phyloP scores from a whole-genome alignment of 2,329 filamentous ascomycete species.

The Aspergillus aculeatinus region DNA sequence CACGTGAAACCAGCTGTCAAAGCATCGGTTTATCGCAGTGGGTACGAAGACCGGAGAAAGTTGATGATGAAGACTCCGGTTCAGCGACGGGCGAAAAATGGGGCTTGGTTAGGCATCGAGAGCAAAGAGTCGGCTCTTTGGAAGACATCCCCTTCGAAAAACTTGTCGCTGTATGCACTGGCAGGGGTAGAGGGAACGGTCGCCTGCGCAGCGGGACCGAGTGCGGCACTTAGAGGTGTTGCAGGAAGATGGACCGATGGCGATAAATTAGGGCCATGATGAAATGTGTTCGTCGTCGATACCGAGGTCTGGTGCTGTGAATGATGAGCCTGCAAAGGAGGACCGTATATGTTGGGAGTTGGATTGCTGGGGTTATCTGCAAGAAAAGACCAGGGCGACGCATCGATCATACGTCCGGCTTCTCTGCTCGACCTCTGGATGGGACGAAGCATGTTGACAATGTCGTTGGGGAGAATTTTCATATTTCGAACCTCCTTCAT shows the following conservation, averaged over 20 bases:
- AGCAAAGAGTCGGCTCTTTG: slow-evolving; percentile 50
- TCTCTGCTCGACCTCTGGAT: slow-evolving; percentile 83
- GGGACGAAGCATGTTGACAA: slow-evolving; percentile 71
- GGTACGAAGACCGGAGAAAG: slow-evolving; percentile 28
- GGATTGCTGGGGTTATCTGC: slow-evolving; percentile 40
- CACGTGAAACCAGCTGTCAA: not conserved
- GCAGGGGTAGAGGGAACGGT: slow-evolving; percentile 68
- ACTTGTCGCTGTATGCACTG: slow-evolving; percentile 49
- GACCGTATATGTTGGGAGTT: slow-evolving; percentile 35
- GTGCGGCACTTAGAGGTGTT: slow-evolving; percentile 82
- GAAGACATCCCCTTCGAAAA: slow-evolving; percentile 51
- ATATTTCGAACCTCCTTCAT: slow-evolving; percentile 48
- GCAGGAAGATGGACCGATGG: slow-evolving; percentile 66
- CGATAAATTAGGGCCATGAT: slow-evolving; percentile 31
- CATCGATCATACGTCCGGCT: slow-evolving; percentile 69
- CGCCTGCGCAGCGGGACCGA: slow-evolving; percentile 86
- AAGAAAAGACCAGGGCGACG: slow-evolving; percentile 62
- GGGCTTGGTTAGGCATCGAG: slow-evolving; percentile 44
- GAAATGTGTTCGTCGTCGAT: slow-evolving; percentile 30
- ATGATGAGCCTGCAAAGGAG: slow-evolving; percentile 34
- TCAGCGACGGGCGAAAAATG: slow-evolving; percentile 43
- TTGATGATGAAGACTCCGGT: slow-evolving; percentile 37
- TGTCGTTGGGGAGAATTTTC: slow-evolving; percentile 60
- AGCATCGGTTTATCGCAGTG: not conserved
- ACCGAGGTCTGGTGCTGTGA: slow-evolving; percentile 32